phyloP scores from a whole-genome alignment of 176 grass and related monocot species.

The Olyra latifolia region DNA sequence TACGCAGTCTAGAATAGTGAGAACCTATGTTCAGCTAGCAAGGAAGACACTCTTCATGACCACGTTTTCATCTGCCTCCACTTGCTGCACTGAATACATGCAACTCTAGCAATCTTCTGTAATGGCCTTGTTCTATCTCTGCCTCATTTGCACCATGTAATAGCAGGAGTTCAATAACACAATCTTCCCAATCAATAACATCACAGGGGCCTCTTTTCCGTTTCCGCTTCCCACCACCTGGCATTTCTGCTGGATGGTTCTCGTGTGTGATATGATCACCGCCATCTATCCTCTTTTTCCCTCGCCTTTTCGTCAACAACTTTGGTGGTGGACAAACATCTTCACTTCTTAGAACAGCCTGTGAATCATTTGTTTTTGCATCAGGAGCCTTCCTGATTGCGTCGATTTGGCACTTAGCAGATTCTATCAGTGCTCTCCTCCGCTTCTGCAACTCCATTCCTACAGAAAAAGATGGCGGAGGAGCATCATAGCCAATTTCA shows the following conservation, averaged over 20 bases:
- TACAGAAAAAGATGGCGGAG: slow-evolving; percentile 74
- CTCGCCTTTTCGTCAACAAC: slow-evolving; percentile 18
- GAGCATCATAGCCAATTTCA: slow-evolving; percentile 76
- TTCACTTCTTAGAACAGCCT: slow-evolving; percentile 18
- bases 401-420: slow-evolving; percentile 75
- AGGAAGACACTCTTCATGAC: background rate
- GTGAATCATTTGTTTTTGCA: slow-evolving; percentile 22
- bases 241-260: slow-evolving; percentile 10
- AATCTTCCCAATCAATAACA: slow-evolving; percentile 87
- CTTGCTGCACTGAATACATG: slow-evolving; percentile 51
- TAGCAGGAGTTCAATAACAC: slow-evolving; percentile 75
- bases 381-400: slow-evolving; percentile 53
- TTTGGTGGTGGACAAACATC: slow-evolving; percentile 25
- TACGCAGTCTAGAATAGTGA: background rate
- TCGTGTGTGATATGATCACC: background rate
- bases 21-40: slow-evolving; percentile 24
- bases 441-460: slow-evolving; percentile 45
- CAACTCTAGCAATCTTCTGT: slow-evolving; percentile 78
- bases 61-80: slow-evolving; percentile 26
- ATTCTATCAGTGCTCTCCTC: slow-evolving; percentile 74
- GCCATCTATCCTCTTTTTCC: slow-evolving; percentile 37
- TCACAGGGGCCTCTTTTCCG: slow-evolving; percentile 24
- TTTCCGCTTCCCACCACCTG: slow-evolving; percentile 23
- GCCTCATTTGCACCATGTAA: slow-evolving; percentile 70
- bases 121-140: slow-evolving; percentile 93